Conservation (phyloP, 805 yeast genomes). For the Metschnikowia lochheadii region DNA sequence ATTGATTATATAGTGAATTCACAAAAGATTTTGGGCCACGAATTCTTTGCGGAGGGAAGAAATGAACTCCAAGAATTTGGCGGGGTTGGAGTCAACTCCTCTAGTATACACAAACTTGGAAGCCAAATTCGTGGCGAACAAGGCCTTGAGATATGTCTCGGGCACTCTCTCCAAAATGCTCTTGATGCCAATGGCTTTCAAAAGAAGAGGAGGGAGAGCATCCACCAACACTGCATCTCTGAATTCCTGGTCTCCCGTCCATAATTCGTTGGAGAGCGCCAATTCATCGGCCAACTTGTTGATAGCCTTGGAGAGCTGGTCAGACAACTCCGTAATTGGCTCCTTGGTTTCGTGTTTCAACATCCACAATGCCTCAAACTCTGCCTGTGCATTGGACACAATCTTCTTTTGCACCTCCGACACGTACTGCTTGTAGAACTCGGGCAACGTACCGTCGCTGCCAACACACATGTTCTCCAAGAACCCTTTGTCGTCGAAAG, state of each 20-base stretch:
- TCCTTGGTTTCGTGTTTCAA: conserved; percentile 61
- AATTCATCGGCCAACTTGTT: conserved; percentile 84
- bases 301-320: conserved; percentile 75
- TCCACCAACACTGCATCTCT: conserved; percentile 71
- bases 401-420: conserved; percentile 74
- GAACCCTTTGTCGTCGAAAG: conserved; percentile 83
- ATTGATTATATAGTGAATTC: conserved; percentile 5
- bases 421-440: conserved; percentile 80
- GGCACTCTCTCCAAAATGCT: conserved; percentile 76
- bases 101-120: conserved; percentile 78
- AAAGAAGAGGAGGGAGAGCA: conserved; percentile 73
- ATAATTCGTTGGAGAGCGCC: conserved; percentile 72
- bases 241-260: conserved; percentile 75
- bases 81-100: conserved; percentile 79
- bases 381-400: conserved; percentile 72
- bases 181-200: conserved; percentile 63
- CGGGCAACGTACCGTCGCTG: conserved; percentile 51
- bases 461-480: conserved; percentile 73
- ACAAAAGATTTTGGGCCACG: conserved; percentile 28
- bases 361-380: conserved; percentile 84
- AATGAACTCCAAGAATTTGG: conserved; percentile 66
- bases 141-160: conserved; percentile 77
- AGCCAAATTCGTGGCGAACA: conserved; percentile 82
- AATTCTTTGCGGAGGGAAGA: conserved; percentile 51
- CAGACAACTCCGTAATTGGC: conserved; percentile 69